These are phyloP conservation scores for Melaleuca alternifolia DNA, from an alignment of 345 rosid species.

Conservation along the genomic window DNA sequence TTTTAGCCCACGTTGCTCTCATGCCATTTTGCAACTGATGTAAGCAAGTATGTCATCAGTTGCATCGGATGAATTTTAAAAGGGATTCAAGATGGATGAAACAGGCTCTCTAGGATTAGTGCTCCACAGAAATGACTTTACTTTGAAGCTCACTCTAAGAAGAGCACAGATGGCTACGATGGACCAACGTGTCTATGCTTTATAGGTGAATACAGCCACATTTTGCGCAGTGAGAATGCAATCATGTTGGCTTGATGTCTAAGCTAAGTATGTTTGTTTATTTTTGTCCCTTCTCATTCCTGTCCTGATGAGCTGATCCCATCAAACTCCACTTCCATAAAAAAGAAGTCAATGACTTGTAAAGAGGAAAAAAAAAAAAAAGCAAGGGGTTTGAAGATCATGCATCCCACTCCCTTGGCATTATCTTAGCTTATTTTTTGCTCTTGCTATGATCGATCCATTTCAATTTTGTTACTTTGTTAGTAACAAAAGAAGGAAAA, in stretches of 20 bases:
- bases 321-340: not conserved
- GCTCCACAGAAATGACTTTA: not conserved
- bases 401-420: not conserved
- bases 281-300: not conserved
- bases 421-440: not conserved
- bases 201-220: not conserved
- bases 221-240: not conserved
- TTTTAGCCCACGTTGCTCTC: not conserved
- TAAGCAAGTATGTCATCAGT: not conserved
- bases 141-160: not conserved
- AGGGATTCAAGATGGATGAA: not conserved
- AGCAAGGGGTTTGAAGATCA: not conserved
- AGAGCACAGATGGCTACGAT: not conserved
- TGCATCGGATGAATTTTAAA: not conserved
- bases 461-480: not conserved
- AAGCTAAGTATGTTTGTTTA: constrained; percentile 22
- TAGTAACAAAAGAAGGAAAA: not conserved
- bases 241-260: constrained; percentile 13
- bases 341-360: not conserved
- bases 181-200: not conserved
- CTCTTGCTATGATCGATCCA: not conserved
- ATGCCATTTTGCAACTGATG: not conserved
- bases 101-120: not conserved
- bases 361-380: not conserved
- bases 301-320: not conserved